Evolutionary conservation across 75 land plant species (phyloP), one percentile per base, ranked within the genome.

Genomic region (Selaginella moellendorffii): DNA sequence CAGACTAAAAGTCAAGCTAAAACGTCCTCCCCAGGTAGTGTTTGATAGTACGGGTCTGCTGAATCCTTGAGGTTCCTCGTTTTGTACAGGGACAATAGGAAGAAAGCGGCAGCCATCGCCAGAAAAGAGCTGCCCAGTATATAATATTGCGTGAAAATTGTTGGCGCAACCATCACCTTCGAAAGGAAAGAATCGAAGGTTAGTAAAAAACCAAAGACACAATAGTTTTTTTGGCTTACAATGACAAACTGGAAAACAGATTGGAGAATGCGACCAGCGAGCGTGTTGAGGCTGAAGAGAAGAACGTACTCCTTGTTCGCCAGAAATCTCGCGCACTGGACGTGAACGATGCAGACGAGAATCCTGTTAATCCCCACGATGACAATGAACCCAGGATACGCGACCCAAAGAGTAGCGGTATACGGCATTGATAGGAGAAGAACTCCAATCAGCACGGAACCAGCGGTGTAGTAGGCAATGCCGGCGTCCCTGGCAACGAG

Each of bases 401-500:
- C 46, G 14, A 36, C 46, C 46, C 46, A 36, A 5, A 36, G 14
- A 5, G 46, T 36, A 36, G 5, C 14, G 46, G 14, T 5, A 14
- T 36, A 36, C 5, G 46, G 46, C 46, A 36, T 5, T 36, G 46
- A 36, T 36, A 36, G 10, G 5, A 36, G 46, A 5, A 36, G 14
- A 36, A 36, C 46, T 36, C 46, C 46, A 36, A 36, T 36, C 10
- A 36, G 46, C 10, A 36, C 14, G 46, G 46, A 36, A 36, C 46
- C 46, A 5, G 46, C 14, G 14, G 46, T 5, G 46, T 36, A 36
- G 62, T 73, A 73, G 12, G 61, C 25, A 10, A 67, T 19, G 27
- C 61, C 51, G 24, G 71, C 70, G 20, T 21, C 23, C 36, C 61
- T 20, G 5, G 26, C 52, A 8, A 63, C 75, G 60, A 62, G 24